Evolutionary conservation across 345 rosid species (phyloP).

Genomic region (Ceriops decandra): DNA sequence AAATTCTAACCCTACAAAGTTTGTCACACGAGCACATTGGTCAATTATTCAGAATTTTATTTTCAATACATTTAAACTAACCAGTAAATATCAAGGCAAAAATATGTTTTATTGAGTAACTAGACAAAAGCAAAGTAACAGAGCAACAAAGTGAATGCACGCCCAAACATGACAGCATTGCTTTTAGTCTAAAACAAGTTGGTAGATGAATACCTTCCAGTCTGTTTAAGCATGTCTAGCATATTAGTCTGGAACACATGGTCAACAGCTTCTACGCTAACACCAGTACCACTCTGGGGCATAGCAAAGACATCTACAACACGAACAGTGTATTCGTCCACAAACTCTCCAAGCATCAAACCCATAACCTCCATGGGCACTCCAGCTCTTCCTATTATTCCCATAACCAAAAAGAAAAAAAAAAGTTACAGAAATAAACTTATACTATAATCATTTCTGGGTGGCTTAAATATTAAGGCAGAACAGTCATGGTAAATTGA

Average conservation of each 20-base stretch:
- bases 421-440: background rate
- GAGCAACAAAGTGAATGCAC: too few species aligned
- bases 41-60: too few species aligned
- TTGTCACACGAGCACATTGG: too few species aligned
- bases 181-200: background rate
- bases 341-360: slow-evolving; percentile 98
- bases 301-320: slow-evolving; percentile 98
- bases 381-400: slow-evolving; percentile 83
- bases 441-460: background rate
- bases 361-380: slow-evolving; percentile 99
- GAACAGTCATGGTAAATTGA: too few species aligned
- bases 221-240: slow-evolving; percentile 99
- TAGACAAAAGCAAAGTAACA: too few species aligned
- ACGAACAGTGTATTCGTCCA: slow-evolving; percentile 93
- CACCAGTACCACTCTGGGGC: slow-evolving; percentile 99
- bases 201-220: slow-evolving; percentile 61
- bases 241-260: slow-evolving; percentile 97
- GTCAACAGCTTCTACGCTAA: slow-evolving; percentile 98
- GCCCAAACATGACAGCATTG: background rate
- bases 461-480: too few species aligned
- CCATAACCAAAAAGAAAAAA: background rate
- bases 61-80: too few species aligned
- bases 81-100: too few species aligned
- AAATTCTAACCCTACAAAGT: too few species aligned
- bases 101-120: too few species aligned